phyloP scores from a whole-genome alignment of 352 stramenopile species.

The Phytophthora aleatoria region DNA sequence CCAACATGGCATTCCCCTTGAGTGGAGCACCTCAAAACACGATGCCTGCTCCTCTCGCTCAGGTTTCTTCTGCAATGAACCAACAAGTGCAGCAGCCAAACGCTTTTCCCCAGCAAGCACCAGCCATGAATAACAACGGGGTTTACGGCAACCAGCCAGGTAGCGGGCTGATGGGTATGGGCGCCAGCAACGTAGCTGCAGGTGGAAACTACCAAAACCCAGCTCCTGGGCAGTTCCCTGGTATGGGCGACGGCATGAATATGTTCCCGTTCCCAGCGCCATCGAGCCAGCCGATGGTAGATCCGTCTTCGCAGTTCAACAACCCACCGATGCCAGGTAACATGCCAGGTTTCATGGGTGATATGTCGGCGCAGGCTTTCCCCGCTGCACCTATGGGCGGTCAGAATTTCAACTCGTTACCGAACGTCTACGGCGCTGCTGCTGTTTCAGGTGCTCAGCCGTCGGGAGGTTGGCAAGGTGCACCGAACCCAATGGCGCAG shows the following conservation, averaged over 20 bases:
- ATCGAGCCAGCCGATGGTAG: slow-evolving; percentile 31
- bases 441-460: slow-evolving; percentile 15
- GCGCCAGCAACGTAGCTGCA: slow-evolving; percentile 5
- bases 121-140: slow-evolving; percentile 16
- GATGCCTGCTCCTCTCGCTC: slow-evolving; percentile 6
- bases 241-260: slow-evolving; percentile 32
- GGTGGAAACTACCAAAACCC: slow-evolving; percentile 14
- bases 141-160: slow-evolving; percentile 25
- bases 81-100: slow-evolving; percentile 25
- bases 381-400: slow-evolving; percentile 20
- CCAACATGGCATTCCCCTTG: slow-evolving; percentile 14
- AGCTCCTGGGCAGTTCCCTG: slow-evolving; percentile 18
- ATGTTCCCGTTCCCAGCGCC: slow-evolving; percentile 37
- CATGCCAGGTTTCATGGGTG: slow-evolving; percentile 36
- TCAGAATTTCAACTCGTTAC: slow-evolving; percentile 33
- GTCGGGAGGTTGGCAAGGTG: slow-evolving; percentile 30
- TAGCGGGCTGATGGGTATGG: slow-evolving; percentile 19
- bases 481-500: slow-evolving; percentile 26
- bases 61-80: slow-evolving; percentile 22
- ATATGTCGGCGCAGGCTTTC: slow-evolving; percentile 35
- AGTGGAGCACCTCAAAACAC: slow-evolving; percentile 11
- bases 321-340: slow-evolving; percentile 19
- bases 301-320: slow-evolving; percentile 33
- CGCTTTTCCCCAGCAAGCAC: slow-evolving; percentile 23
- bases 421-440: slow-evolving; percentile 30